Evolutionary conservation across 179 eudicot genomes (phyloP), one percentile per base, ranked within the genome.

Genomic region (Amaranthus tricolor): DNA sequence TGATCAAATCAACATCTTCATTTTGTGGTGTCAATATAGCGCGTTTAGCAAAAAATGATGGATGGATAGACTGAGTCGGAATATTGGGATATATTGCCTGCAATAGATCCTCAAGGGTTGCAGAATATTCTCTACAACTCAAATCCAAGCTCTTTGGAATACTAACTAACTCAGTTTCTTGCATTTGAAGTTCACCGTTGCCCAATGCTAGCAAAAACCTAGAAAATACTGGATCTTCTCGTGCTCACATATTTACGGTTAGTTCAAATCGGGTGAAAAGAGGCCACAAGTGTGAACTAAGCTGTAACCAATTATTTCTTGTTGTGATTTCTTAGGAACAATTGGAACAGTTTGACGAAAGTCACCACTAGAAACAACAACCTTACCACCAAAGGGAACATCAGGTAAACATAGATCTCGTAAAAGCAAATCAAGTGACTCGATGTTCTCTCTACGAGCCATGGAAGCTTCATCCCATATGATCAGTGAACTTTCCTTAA

Each of bases 161-260:
- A 3, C 11, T 7, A 0, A 74, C 61, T 6, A 15, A 0, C 3
- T n/a, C 62, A 51, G 2, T 13, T 1, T 43, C 64, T 5, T 61
- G 8, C 6, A 0, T 55, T 3, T 21, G 69, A 43, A 62, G 72
- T 0, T 9, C 24, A 4, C 82, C 83, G 19, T 82, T 66, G 0
- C 85, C 84, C 8, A 80, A 47, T 2, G 47, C 24, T 1, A 80
- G 19, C 1, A 78, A 40, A n/a, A 71, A 84, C 0, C 76, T 16
- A 2, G 47, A 3, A 21, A 79, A 82, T 0, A 6, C 49, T 1
- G 76, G 73, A 43, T 83, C 82, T 0, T 47, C 9, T 13, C 6
- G 5, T 4, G 76, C 78, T 21, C 80, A 16, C 54, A 76, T 68
- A 48, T 79, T 82, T 11, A 54, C 60, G 14, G 45, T 7, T 5